Evolutionary conservation across 1,284 basidiomycete genomes (phyloP).

Genomic region (Trametes hirsuta): DNA sequence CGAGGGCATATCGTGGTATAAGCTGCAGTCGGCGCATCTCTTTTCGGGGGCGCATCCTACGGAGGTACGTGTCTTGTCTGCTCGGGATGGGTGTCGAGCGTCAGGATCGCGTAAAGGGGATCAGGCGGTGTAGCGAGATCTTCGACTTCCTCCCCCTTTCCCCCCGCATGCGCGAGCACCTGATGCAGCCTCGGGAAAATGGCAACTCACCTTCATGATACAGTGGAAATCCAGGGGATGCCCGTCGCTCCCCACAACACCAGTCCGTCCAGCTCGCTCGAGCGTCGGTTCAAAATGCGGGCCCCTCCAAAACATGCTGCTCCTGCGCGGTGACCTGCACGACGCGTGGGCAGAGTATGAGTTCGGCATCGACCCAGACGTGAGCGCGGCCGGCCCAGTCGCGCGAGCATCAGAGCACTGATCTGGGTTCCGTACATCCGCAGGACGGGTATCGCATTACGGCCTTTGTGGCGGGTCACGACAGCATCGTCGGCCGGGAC

Average conservation of each 20-base stretch:
- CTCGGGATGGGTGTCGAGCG: constrained; percentile 1
- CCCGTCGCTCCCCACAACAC: constrained; percentile 9
- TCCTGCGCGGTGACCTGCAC: constrained; percentile 25
- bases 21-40: constrained; percentile 27
- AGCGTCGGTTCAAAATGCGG: constrained; percentile 20
- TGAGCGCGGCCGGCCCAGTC: constrained; percentile 7
- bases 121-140: too few relatives aligned
- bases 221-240: too few relatives aligned
- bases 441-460: constrained; percentile 27
- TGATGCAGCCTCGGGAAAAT: too few relatives aligned
- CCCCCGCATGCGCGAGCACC: too few relatives aligned
- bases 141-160: too few relatives aligned
- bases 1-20: constrained; percentile 15
- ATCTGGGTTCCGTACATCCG: not conserved
- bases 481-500: constrained; percentile 19
- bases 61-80: constrained; percentile 18
- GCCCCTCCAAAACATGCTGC: constrained; percentile 28
- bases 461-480: constrained; percentile 23
- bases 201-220: too few relatives aligned
- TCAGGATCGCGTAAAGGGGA: not conserved
- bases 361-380: constrained; percentile 29
- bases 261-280: constrained; percentile 9
- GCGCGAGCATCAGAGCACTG: not conserved
- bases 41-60: constrained; percentile 25
- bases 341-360: constrained; percentile 28